Evolutionary conservation across 768 basidiomycete genomes (phyloP).

Genomic region (Agaricus subrufescens): DNA sequence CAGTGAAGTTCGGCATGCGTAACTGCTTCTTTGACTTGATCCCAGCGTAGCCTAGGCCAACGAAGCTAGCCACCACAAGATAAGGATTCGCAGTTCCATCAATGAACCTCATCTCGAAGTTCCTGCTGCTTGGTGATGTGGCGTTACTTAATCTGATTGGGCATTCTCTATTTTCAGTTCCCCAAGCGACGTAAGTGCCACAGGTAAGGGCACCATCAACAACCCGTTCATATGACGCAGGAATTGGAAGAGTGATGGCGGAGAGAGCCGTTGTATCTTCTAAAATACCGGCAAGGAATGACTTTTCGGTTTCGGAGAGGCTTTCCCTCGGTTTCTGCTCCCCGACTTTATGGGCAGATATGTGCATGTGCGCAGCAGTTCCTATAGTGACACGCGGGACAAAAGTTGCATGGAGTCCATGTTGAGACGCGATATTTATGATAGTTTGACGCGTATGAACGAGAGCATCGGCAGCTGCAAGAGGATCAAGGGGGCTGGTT

Average conservation of each 20-base stretch:
- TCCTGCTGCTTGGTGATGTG: slow-evolving; percentile 39
- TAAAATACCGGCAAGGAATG: slow-evolving; percentile 60
- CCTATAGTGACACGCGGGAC: slow-evolving; percentile 52
- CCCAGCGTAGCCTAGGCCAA: slow-evolving; percentile 50
- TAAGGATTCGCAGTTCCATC: slow-evolving; percentile 67
- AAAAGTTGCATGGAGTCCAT: slow-evolving; percentile 63
- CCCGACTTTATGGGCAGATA: slow-evolving; percentile 50
- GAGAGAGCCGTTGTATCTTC: slow-evolving; percentile 52
- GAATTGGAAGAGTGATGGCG: slow-evolving; percentile 55
- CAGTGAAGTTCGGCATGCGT: slow-evolving; percentile 28
- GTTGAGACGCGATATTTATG: slow-evolving; percentile 53
- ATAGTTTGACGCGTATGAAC: slow-evolving; percentile 67
- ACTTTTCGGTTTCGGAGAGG: slow-evolving; percentile 36
- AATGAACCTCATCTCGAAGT: slow-evolving; percentile 58
- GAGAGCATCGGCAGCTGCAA: slow-evolving; percentile 64
- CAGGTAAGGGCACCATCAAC: slow-evolving; percentile 65
- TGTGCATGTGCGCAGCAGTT: slow-evolving; percentile 55
- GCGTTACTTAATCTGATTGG: slow-evolving; percentile 56
- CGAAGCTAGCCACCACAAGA: slow-evolving; percentile 51
- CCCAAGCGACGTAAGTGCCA: slow-evolving; percentile 68
- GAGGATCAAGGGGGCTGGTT: slow-evolving; percentile 60
- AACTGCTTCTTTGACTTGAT: slow-evolving; percentile 36
- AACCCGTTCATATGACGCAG: slow-evolving; percentile 61
- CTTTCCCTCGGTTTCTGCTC: slow-evolving; percentile 4
- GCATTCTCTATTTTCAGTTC: slow-evolving; percentile 63